Base-by-base conservation (phyloP, 805 yeast genomes). In the Saturnispora serradocipensis region DNA sequence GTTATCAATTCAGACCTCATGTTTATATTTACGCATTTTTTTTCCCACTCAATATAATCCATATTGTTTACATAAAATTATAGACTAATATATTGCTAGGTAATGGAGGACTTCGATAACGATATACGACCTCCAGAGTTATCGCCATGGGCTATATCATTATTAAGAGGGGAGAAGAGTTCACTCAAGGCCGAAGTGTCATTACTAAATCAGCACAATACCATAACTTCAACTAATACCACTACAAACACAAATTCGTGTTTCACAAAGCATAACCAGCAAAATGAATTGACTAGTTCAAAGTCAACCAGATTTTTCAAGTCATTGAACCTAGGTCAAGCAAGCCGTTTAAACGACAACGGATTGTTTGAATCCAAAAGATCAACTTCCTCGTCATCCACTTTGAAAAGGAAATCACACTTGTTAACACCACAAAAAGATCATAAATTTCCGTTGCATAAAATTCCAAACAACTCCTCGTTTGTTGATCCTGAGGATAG, bases 41-140 rank as follows among this genome's bases (percentile, higher is more conserved):
- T 39, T 34, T 39, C 40, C 25, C 27, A 18, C 25, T 38, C 18
- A 35, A 20, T 36, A 3, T 2, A 5, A 40, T 20, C 22, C 15
- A 36, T 27, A 46, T 28, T 46, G 30, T 50, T 13, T 38, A n/a
- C 45, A 10, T 8, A 13, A 40, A 6, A 20, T 7, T 25, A 28
- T n/a, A 24, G 10, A 20, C 22, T 16, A 24, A 15, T 20, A 22
- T 40, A 24, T 45, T 45, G 47, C 47, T 45, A 45, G 18, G 24
- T 38, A 38, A 49, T 49, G 34, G 63, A 59, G 46, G 63, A 61
- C 43, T 53, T 60, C 1, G 64, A 59, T 24, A 79, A 74, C 43
- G 80, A 74, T 50, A 64, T 68, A 45, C 67, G 74, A 25, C 81
- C 81, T 0, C 83, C 83, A 2, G 74, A 75, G 28, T 67, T 78